Base-by-base conservation (phyloP, 176 grass and related monocot genomes). In the Triticum monococcum region DNA sequence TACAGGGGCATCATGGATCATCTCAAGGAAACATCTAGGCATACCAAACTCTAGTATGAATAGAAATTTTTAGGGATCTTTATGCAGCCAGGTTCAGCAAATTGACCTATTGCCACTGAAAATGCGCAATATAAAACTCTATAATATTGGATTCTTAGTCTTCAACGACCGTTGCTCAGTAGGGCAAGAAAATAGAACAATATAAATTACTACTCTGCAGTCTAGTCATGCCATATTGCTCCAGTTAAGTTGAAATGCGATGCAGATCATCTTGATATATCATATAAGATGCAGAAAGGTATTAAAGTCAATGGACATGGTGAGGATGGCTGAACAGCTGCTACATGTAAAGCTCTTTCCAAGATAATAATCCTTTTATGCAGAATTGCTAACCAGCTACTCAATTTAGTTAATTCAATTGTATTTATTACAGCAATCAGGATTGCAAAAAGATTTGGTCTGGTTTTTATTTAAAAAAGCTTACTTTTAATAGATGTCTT, bases 291-390 rank as follows among this genome's bases (percentile, higher is more conserved):
- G 57, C 59, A 80, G 36, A 43, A 18, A 12, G 38, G n/a, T 31
- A 46, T 18, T 11, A 31, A 43, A 68, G 22, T 70, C 18, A 23
- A 52, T 52, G 16, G 16, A 31, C 28, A 50, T 1, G 22, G 23
- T 28, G n/a, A 54, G 46, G 24, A 37, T 48, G 12, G 11, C 16
- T 70, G 18, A 52, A 43, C 5, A 41, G 69, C 38, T 40, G 23
- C 12, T 37, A 46, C 65, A 52, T 54, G 28, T 37, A 14, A 79
- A 41, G 12, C 10, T 57, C 41, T 56, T 56, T 56, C 28, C 20
- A 82, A 70, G 46, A 32, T 82, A 71, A 82, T 57, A 82, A 56
- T 18, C 45, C 7, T 70, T 68, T 36, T 24, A 5, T 70, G 31
- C 5, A 35, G 31, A 20, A 82, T 13, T 25, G 5, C 12, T 12